phyloP scores from a whole-genome alignment of 2,329 filamentous ascomycete genomes.

The Coleophoma cylindrospora region DNA sequence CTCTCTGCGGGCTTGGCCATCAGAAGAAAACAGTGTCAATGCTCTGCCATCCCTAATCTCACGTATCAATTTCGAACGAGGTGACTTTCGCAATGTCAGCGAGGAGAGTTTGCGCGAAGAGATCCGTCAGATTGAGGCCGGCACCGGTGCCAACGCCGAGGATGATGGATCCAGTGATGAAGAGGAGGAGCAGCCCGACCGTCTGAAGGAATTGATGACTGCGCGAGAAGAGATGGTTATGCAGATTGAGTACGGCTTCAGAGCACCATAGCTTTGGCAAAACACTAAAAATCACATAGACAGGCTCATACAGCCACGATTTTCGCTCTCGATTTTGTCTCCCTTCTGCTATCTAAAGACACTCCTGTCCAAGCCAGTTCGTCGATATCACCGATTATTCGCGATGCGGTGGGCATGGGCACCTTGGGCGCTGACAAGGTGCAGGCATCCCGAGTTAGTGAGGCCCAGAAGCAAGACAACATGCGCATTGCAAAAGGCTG shows the following conservation, averaged over 20 bases:
- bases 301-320: constrained; percentile 55
- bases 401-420: constrained; percentile 67
- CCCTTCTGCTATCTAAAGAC: constrained; percentile 78
- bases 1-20: constrained; percentile 60
- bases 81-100: constrained; percentile 75
- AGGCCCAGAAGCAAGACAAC: constrained; percentile 50
- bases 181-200: constrained; percentile 36
- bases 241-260: constrained; percentile 45
- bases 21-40: constrained; percentile 48
- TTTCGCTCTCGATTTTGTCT: constrained; percentile 76
- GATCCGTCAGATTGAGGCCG: constrained; percentile 40
- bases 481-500: constrained; percentile 61
- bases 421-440: constrained; percentile 67
- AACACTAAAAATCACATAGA: constrained; percentile 15
- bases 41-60: constrained; percentile 70
- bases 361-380: constrained; percentile 62
- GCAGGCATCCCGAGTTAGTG: constrained; percentile 52
- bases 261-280: neutral
- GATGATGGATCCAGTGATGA: constrained; percentile 42
- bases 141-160: constrained; percentile 27
- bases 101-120: constrained; percentile 69
- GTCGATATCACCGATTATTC: constrained; percentile 67
- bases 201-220: constrained; percentile 27
- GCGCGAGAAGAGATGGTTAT: constrained; percentile 54
- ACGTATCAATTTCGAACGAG: constrained; percentile 73